A percentile compares a stretch with the other conserved stretches of the same genome.
Conservation (phyloP, 2,329 filamentous ascomycete genomes). For the Phoma sp. region DNA sequence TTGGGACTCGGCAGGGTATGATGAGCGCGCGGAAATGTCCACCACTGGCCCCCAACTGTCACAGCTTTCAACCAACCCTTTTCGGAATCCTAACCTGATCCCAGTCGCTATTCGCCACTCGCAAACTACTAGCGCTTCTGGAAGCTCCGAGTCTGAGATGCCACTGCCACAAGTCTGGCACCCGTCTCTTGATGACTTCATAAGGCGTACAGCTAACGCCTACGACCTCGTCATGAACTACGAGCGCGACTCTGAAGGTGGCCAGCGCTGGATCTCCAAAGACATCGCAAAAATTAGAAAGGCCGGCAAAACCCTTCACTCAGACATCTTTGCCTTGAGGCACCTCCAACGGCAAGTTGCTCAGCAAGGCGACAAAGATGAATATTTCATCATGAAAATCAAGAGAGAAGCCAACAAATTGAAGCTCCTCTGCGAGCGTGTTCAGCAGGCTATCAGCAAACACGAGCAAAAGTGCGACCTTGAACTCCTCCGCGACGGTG, state of each 20-base stretch:
- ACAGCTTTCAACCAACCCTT: background rate
- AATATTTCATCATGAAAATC: conserved; percentile 1
- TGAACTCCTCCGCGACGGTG: conserved; percentile 7
- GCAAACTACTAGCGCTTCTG: background rate
- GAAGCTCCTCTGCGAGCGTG: conserved; percentile 9
- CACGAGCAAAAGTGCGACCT: conserved; percentile 12
- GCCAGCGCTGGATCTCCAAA: conserved; percentile 23
- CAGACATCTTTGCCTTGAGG: conserved; percentile 13
- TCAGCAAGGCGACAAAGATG: conserved; percentile 4
- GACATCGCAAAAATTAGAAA: conserved; percentile 18
- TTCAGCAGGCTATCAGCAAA: conserved; percentile 8
- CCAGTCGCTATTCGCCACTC: background rate
- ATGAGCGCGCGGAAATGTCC: background rate
- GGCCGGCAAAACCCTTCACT: conserved; percentile 19
- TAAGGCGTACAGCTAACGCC: conserved; percentile 23
- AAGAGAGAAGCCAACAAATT: conserved; percentile 5
- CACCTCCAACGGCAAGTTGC: conserved; percentile 6
- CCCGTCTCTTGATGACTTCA: conserved; percentile 15
- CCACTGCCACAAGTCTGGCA: conserved; percentile 16
- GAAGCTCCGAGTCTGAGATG: background rate
- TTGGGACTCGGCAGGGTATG: background rate
- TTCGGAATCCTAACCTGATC: conserved; percentile 1
- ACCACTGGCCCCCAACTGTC: background rate
- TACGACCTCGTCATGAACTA: conserved; percentile 30
- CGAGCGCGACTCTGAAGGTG: conserved; percentile 19